Conservation (phyloP, 2,329 filamentous ascomycete genomes). For the Fusarium xylarioides region DNA sequence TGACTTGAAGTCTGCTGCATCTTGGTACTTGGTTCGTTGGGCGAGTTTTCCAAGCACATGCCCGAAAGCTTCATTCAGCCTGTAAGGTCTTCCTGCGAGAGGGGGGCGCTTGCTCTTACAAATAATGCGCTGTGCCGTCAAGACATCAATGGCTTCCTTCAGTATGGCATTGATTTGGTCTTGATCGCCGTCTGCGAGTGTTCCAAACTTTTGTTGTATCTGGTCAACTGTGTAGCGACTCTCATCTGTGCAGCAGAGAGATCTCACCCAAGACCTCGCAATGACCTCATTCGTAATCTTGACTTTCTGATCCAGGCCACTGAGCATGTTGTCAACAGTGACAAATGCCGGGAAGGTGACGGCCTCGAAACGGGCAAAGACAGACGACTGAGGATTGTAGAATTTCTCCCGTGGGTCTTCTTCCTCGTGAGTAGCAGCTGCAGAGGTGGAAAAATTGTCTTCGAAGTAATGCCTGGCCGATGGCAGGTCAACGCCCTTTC, state of each 20-base stretch:
- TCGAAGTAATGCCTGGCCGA: conserved; percentile 56
- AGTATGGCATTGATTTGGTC: conserved; percentile 56
- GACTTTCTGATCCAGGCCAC: neutral
- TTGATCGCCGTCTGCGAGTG: conserved; percentile 54
- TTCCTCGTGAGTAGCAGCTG: conserved; percentile 45
- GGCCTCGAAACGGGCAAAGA: conserved; percentile 66
- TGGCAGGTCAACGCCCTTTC: conserved; percentile 60
- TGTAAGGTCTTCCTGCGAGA: conserved; percentile 68
- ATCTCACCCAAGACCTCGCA: conserved; percentile 68
- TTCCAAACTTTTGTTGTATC: conserved; percentile 61
- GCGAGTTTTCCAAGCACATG: conserved; percentile 65
- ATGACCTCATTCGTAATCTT: conserved; percentile 50
- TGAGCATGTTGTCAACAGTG: conserved; percentile 26
- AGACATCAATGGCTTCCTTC: conserved; percentile 57
- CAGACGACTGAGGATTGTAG: conserved; percentile 62
- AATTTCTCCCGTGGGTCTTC: conserved; percentile 66
- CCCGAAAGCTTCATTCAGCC: conserved; percentile 67
- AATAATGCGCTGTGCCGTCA: conserved; percentile 63
- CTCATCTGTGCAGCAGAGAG: conserved; percentile 64
- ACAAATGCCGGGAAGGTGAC: conserved; percentile 58
- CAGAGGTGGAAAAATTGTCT: conserved; percentile 50
- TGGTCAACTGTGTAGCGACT: conserved; percentile 58
- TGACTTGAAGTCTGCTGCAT: conserved; percentile 68
- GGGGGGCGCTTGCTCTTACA: conserved; percentile 68
- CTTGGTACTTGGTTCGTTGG: conserved; percentile 62